phyloP scores from a whole-genome alignment of 345 rosid genomes.

The Citrus medica region DNA sequence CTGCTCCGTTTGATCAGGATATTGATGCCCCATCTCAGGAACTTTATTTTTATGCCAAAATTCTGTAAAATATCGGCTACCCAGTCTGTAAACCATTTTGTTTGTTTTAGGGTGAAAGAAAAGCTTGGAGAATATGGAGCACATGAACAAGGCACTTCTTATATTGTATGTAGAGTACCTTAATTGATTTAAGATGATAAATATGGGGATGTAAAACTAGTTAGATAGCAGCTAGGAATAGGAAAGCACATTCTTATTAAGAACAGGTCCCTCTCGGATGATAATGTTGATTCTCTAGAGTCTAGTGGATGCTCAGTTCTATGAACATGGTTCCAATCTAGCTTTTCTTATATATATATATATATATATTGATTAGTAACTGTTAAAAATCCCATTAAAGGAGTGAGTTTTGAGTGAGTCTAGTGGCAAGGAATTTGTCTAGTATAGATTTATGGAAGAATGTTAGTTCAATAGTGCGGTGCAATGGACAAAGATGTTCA shows the following conservation, averaged over 20 bases:
- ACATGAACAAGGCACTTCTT: not conserved
- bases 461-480: not conserved
- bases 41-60: not conserved
- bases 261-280: not conserved
- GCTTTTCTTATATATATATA: not conserved
- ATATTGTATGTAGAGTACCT: too few relatives aligned
- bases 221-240: not conserved
- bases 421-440: not conserved
- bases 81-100: not conserved
- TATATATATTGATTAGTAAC: not conserved
- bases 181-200: not conserved
- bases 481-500: not conserved
- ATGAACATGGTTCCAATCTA: not conserved
- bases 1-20: not conserved
- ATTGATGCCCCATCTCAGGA: constrained; percentile 6
- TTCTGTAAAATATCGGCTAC: not conserved
- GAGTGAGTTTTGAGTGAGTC: not conserved
- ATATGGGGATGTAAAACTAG: not conserved
- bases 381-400: not conserved
- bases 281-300: not conserved
- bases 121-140: not conserved
- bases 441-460: not conserved
- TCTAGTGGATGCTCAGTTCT: not conserved
- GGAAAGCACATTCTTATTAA: not conserved
- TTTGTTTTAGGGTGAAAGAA: not conserved